Base-by-base conservation (phyloP, 2,329 filamentous ascomycete species). In the Ophiognomonia clavigignenti-juglandacearum region DNA sequence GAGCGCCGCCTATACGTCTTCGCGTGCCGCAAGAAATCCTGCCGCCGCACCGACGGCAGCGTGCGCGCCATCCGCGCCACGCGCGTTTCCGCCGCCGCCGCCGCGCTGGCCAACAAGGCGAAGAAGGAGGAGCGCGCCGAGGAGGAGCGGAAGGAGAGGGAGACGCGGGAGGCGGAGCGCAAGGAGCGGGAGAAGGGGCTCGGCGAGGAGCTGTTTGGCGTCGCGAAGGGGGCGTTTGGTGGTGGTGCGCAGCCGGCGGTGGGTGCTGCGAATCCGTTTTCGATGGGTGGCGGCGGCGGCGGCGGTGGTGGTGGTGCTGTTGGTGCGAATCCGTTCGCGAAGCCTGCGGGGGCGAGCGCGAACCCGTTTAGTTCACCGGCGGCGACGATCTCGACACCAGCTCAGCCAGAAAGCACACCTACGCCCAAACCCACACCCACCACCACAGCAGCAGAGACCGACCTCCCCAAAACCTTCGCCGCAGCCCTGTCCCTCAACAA, bases 1-100 rank as follows among this genome's bases (percentile, higher is more conserved):
- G 89, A 96, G 60, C 78, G 93, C 56, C 81, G 92, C 52, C 64
- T 98, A 16, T 97, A 96, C 61, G 74, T 98, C 11, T 90, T 95
- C 64, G 80, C 80, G 16, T 98, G 93, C 65, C 78, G 82, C 50
- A 77, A 80, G 55, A 88, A 87, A 64, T 73, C 80, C 10, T 98
- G 93, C 62, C 80, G 87, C 58, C 78, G 91, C 53, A 92, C 89
- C 59, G 77, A 84, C 18, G 93, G 93, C 2, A 92, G 86, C 62
- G 77, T 96, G 48, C 79, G 91, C 23, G 86, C 77, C 1, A 61
- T 96, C 34, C 75, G 92, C 50, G 86, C 83, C 4, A 74, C 88
- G 16, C 78, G 82, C 23, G 66, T 82, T 18, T 72, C 72, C 56
- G 64, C 66, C 23, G 67, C 72, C 16, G 69, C 67, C n/a, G n/a